Evolutionary conservation across 768 basidiomycete species (phyloP).

Genomic region (Lactarius evosmus): DNA sequence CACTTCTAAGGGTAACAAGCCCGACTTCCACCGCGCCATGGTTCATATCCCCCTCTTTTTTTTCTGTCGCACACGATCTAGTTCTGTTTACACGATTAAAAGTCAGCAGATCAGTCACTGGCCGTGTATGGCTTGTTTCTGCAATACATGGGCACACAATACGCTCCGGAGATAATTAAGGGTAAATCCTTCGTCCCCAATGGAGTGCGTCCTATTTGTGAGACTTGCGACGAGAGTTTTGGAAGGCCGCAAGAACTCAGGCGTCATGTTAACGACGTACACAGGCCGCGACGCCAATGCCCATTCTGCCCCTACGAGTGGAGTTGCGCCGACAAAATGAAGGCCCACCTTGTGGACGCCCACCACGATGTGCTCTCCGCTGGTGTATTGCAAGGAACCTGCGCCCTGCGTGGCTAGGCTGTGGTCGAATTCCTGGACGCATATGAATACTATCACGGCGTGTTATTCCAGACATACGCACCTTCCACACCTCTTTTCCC

Average conservation of each 20-base stretch:
- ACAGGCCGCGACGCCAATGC: neutral
- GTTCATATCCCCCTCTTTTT: slow-evolving; percentile 40
- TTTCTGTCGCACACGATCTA: neutral
- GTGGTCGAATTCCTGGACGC: neutral
- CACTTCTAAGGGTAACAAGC: slow-evolving; percentile 83
- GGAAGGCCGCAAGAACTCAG: neutral
- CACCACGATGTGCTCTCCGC: neutral
- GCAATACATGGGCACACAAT: slow-evolving; percentile 58
- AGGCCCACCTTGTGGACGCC: neutral
- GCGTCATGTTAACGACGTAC: neutral
- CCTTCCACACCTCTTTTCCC: neutral
- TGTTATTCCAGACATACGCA: neutral
- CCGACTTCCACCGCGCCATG: slow-evolving; percentile 94
- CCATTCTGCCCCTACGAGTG: neutral
- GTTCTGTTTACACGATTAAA: slow-evolving; percentile 14
- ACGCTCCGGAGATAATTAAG: slow-evolving; percentile 74
- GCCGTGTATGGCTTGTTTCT: slow-evolving; percentile 72
- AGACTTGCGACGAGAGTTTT: neutral
- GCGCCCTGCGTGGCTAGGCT: neutral
- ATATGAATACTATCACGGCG: neutral
- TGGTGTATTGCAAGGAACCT: neutral
- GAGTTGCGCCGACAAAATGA: neutral
- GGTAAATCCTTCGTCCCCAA: slow-evolving; percentile 45
- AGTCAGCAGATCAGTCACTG: slow-evolving; percentile 68
- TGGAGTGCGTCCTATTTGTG: neutral